Base-by-base conservation (phyloP, 2,329 filamentous ascomycete species). In the Cytospora piceae region DNA sequence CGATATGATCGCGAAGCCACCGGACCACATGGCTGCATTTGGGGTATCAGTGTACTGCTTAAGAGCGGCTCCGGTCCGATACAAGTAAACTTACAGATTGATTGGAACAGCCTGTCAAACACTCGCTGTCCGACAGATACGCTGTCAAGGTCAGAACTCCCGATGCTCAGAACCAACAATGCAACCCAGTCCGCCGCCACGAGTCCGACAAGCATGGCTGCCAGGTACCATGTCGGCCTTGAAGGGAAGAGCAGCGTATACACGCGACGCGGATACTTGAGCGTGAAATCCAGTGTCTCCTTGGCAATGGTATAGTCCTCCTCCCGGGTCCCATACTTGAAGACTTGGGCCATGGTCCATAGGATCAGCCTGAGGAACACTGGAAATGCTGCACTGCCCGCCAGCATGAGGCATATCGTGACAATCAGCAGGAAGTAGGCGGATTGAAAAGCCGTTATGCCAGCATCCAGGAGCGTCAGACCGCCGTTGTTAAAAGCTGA, bases 161-260 rank as follows among this genome's bases (percentile, higher is more conserved):
- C 80, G 55, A 86, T 80, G 39, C 85, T 83, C 3, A 87, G 74
- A 6, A 85, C 72, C 58, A 85, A 79, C 60, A 86, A 86, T 11
- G 79, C 78, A 1, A 81, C 73, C 83, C 83, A 86, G 63, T 85
- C 82, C 22, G 82, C 78, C 5, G 80, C 76, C 56, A 85, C 84
- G 31, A 86, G 15, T 75, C 70, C 4, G 82, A 72, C 12, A 85
- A 79, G 24, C 81, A 82, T 58, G 76, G 49, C 66, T 77, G 20
- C 84, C 73, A 2, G 87, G 74, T 72, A 81, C 82, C 81, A 83
- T 83, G 1, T 83, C 76, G 74, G 8, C 0, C 82, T 79, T 4
- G 82, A 79, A 0, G 88, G 87, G 69, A 91, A 91, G 2, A 92
- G 77, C 32, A 86, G 84, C 0, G 86, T 87, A 68, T 87, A 88